Evolutionary conservation across 495 filamentous ascomycete genomes (phyloP), one percentile per base, ranked within the genome.

Genomic region (Penicillium angulare): DNA sequence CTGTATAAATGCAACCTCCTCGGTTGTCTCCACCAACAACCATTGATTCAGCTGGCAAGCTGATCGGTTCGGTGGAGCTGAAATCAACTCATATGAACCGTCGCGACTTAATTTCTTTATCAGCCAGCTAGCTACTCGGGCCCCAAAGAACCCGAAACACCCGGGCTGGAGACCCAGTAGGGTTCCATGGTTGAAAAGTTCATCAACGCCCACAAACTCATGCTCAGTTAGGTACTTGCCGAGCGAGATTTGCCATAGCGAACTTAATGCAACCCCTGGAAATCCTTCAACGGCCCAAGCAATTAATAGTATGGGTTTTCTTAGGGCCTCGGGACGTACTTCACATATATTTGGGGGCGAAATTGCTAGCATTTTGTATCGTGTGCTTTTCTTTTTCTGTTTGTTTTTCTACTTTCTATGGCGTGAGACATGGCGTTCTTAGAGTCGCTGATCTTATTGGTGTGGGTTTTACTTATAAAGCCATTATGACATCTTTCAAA

Each of bases 391-490:
- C n/a, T n/a, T n/a, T n/a, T n/a, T n/a, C n/a, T n/a, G n/a, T n/a
- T n/a, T n/a, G n/a, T n/a, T n/a, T n/a, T n/a, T n/a, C n/a, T n/a
- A n/a, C n/a, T n/a, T n/a, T n/a, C n/a, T n/a, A n/a, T n/a, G 16
- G 31, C 24, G 49, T 57, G 50, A 57, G 41, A 57, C 55, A 57
- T 57, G 55, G 55, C 55, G 54, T 32, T 57, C 31, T 33, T 44
- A 33, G 44, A 44, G 46, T 49, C 40, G 54, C 54, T 49, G 54
- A 52, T 52, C 54, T 26, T 9, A 13, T 39, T 16, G 18, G 36
- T 20, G 22, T 31, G 15, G n/a, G 18, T 20, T 17, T 12, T 38
- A 17, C 18, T 10, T 9, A 31, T 23, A 44, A 44, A 20, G 38
- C 16, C 38, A 41, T 41, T 41, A 21, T n/a, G n/a, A n/a, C n/a